Base-by-base conservation (phyloP, 768 basidiomycete species). In the Boletus rubescentipes region DNA sequence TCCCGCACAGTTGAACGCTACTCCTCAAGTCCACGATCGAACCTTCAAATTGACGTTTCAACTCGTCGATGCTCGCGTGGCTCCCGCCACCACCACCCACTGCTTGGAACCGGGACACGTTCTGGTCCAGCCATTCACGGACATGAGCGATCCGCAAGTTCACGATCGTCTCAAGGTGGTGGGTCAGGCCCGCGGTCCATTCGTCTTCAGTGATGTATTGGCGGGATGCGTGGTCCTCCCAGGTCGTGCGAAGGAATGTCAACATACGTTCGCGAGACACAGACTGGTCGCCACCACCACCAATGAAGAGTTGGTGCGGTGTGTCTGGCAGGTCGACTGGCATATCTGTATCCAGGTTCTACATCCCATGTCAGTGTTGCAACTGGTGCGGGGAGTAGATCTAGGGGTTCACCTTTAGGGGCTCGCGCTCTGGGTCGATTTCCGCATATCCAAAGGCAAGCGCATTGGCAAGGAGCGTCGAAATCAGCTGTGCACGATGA, bases 311-410 rank as follows among this genome's bases (percentile, higher is more conserved):
- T 4, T 60, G 60, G 5, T 73, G 52, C 1, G 50, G n/a, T 5
- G 73, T 72, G 56, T 82, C 80, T 5, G 65, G 59, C 14, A 58
- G 46, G 0, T 73, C 70, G 16, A 84, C 69, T 2, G 67, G 54
- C 6, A 62, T 43, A 49, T 81, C 79, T 8, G 77, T 80, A 53
- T 85, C 83, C 44, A 83, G 61, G 60, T 83, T 82, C 83, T 83
- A 31, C 0, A 9, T 3, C 20, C 0, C n/a, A 21, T 36, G 11
- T 50, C 12, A 50, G 48, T 11, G 2, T 42, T n/a, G 9, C 30
- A 2, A 1, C 2, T 0, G n/a, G n/a, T n/a, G n/a, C n/a, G n/a
- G n/a, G n/a, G n/a, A 21, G 8, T 1, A 6, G 10, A 2, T 0
- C 3, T 10, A 45, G 15, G 20, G 6, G 6, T 14, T 46, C 18